These are phyloP conservation scores for Cercospora beticola DNA, from an alignment of 2,329 filamentous ascomycete genomes.

Conservation along the genomic window DNA sequence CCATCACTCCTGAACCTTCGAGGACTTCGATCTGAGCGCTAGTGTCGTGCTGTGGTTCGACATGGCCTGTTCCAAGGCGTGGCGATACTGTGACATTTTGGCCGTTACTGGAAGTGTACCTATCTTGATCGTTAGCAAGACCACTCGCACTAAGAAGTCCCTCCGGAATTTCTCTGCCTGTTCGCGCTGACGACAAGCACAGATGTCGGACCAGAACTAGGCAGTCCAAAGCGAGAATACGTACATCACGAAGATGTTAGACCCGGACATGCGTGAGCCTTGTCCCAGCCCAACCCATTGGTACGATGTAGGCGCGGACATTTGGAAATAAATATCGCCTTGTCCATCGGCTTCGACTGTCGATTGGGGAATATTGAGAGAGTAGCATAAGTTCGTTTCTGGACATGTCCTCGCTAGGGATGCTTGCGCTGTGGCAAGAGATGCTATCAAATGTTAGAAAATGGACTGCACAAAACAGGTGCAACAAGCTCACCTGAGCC, in stretches of 20 bases:
- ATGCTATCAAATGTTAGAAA: background rate
- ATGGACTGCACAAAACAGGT: background rate
- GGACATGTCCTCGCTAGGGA: conserved; percentile 25
- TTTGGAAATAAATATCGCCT: conserved; percentile 60
- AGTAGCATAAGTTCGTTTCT: conserved; percentile 45
- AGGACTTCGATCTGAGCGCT: conserved; percentile 50
- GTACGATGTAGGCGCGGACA: conserved; percentile 54
- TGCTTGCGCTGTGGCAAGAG: conserved; percentile 21
- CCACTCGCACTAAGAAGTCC: background rate
- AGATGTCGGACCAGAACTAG: background rate
- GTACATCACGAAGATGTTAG: conserved; percentile 60
- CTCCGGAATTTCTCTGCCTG: no score
- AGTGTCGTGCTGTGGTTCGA: conserved; percentile 45
- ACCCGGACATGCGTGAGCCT: conserved; percentile 53
- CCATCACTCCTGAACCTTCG: conserved; percentile 53
- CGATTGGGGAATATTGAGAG: conserved; percentile 55
- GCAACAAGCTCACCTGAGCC: conserved; percentile 12
- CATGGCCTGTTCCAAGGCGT: conserved; percentile 48
- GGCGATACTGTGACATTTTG: conserved; percentile 60
- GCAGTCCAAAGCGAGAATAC: background rate
- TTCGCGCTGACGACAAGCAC: background rate
- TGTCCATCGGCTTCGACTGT: conserved; percentile 50
- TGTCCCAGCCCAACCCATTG: conserved; percentile 59
- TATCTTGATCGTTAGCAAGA: background rate
- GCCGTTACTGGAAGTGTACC: conserved; percentile 50